A percentile compares a stretch with the other conserved stretches of the same genome.
Evolutionary conservation across 106 monocot genomes (phyloP).

Genomic region (Allium fistulosum): DNA sequence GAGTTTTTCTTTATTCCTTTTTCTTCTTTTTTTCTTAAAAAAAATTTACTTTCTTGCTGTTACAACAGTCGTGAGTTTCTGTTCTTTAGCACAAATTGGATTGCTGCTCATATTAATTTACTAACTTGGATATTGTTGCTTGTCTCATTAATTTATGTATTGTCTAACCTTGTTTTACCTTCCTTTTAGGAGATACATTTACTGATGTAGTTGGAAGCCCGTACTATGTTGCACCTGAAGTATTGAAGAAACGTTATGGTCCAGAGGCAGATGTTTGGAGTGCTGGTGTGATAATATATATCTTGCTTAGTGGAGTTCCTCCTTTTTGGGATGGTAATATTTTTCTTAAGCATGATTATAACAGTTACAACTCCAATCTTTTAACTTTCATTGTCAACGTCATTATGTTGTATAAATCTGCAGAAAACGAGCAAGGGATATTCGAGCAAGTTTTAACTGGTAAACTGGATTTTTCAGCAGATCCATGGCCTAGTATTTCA

Average conservation of each 20-base stretch:
- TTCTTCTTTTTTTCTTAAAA: too few species aligned
- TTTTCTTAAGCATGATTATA: neutral
- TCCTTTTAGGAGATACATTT: constrained; percentile 31
- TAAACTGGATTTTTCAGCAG: constrained; percentile 43
- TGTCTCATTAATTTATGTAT: neutral
- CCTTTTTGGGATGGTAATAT: constrained; percentile 51
- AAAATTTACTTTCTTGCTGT: too few species aligned
- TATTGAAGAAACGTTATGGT: constrained; percentile 41
- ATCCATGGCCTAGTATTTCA: constrained; percentile 54
- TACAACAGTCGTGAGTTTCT: too few species aligned
- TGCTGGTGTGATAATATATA: constrained; percentile 61
- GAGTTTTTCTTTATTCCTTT: too few species aligned
- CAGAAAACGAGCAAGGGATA: constrained; percentile 56
- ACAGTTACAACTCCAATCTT: neutral
- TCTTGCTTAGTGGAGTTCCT: constrained; percentile 50
- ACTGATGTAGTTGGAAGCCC: constrained; percentile 60
- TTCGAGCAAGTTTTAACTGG: constrained; percentile 56
- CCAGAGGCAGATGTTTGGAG: constrained; percentile 60
- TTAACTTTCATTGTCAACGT: neutral
- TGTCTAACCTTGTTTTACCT: neutral
- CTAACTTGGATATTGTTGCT: neutral
- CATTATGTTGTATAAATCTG: neutral
- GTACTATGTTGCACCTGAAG: constrained; percentile 61
- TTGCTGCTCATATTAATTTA: too few species aligned
- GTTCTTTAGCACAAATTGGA: too few species aligned